These are phyloP conservation scores for Penicillium vulpinum DNA, from an alignment of 2,329 filamentous ascomycete species.

Conservation along the genomic window DNA sequence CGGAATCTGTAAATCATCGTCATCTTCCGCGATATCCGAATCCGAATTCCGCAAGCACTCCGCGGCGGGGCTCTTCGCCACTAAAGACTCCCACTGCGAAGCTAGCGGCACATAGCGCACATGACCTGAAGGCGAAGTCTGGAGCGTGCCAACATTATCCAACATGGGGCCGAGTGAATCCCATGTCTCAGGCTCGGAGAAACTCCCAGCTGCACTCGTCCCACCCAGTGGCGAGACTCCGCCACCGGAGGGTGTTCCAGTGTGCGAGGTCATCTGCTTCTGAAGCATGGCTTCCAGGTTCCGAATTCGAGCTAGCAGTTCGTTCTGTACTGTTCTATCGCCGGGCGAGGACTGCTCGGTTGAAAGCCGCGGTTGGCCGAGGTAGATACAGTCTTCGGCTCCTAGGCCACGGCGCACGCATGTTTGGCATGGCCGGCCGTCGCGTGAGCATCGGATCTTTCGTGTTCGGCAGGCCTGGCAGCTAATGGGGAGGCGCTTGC, in stretches of 20 bases:
- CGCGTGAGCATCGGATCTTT: conserved; percentile 44
- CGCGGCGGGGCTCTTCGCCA: conserved; percentile 26
- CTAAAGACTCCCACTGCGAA: conserved; percentile 34
- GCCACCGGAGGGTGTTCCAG: conserved; percentile 22
- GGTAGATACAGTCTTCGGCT: conserved; percentile 40
- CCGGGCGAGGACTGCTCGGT: conserved; percentile 24
- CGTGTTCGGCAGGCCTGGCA: conserved; percentile 44
- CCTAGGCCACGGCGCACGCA: conserved; percentile 42
- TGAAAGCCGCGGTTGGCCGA: conserved; percentile 36
- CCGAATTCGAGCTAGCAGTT: conserved; percentile 37
- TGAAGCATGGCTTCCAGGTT: conserved; percentile 40
- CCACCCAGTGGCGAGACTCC: conserved; percentile 29
- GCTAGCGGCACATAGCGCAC: conserved; percentile 38
- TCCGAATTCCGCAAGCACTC: conserved; percentile 29
- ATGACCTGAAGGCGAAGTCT: conserved; percentile 36
- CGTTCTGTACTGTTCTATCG: conserved; percentile 31
- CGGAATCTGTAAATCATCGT: conserved; percentile 37
- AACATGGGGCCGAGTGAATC: conserved; percentile 22
- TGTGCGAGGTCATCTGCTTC: conserved; percentile 31
- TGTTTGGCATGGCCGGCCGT: conserved; percentile 42
- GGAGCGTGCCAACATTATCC: conserved; percentile 32
- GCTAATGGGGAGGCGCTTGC: conserved; percentile 42
- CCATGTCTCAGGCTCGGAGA: conserved; percentile 27
- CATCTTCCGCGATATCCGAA: conserved; percentile 30
- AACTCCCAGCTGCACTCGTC: conserved; percentile 29